Base-by-base conservation (phyloP, 495 filamentous ascomycete genomes). In the Pyrenula massariospora region DNA sequence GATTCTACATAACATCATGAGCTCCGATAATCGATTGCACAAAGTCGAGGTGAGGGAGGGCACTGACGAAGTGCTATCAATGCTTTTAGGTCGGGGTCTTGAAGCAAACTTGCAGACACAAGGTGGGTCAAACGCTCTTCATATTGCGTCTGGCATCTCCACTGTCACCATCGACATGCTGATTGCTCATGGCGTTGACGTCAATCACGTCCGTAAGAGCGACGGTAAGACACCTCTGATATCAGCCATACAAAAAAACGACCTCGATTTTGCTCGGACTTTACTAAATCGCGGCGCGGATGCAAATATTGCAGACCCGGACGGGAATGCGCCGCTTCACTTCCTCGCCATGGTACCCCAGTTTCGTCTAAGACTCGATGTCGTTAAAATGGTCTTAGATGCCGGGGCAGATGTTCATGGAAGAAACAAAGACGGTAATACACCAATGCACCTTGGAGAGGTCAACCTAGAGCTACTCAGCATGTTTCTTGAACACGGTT, bases 361-460 rank as follows among this genome's bases (percentile, higher is more conserved):
- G 22, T 52, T 8, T 52, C 50, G 20, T 8, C 19, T 21, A 8
- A 24, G 19, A 10, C n/a, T 52, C 19, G 50, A 52, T 20, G 20
- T 52, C 5, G 19, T 52, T 21, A 52, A 10, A 19, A 57, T 58
- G 22, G 53, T 67, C 12, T 49, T 56, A 24, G 57, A 50, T 50
- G 59, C 60, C 2, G 64, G 60, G 20, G 58, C 60, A 54, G 86
- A 94, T 64, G 69, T 93, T 61, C 92, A 93, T 68, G 81, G 84
- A 15, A 79, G 81, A 48, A 89, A 94, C 60, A 81, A 81, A 55
- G 85, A 90, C 59, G 89, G 89, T 22, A 91, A 93, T 60, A 91
- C 86, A 1, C 83, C 89, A 8, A 72, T 95, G 15, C 89, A 95
- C 66, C 65, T 91, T 21, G 89, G 89, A 22, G 42, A 57, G 15